phyloP scores from a whole-genome alignment of 345 rosid species.

The Gossypium herbaceum region DNA sequence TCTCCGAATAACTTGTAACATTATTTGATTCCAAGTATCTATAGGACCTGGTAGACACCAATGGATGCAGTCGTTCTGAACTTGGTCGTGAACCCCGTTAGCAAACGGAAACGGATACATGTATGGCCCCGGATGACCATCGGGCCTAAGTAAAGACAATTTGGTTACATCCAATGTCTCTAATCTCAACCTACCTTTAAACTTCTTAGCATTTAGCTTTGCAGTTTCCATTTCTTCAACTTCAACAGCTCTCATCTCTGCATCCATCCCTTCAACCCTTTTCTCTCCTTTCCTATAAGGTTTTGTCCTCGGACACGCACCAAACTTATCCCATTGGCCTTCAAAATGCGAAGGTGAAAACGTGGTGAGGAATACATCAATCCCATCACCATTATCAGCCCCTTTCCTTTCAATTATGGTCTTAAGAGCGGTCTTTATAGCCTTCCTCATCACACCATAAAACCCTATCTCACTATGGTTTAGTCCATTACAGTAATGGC shows the following conservation, averaged over 20 bases:
- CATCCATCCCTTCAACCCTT: slow-evolving; percentile 69
- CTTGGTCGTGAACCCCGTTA: slow-evolving; percentile 59
- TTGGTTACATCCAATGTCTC: slow-evolving; percentile 71
- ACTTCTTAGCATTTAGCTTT: slow-evolving; percentile 25
- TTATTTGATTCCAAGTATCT: slow-evolving; percentile 90
- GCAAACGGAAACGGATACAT: slow-evolving; percentile 78
- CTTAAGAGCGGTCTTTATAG: slow-evolving; percentile 56
- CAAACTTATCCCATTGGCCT: slow-evolving; percentile 90
- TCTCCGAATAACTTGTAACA: slow-evolving; percentile 55
- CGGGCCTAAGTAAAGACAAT: slow-evolving; percentile 65
- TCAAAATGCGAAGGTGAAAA: slow-evolving; percentile 93
- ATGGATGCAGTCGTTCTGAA: slow-evolving; percentile 90
- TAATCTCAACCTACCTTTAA: slow-evolving; percentile 30
- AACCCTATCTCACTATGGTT: slow-evolving; percentile 80
- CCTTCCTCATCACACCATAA: slow-evolving; percentile 67
- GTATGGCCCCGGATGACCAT: slow-evolving; percentile 91
- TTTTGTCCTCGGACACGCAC: slow-evolving; percentile 74
- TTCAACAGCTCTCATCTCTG: slow-evolving; percentile 64
- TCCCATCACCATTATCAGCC: slow-evolving; percentile 17
- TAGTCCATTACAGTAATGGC: slow-evolving; percentile 69
- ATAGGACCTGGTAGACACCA: slow-evolving; percentile 99
- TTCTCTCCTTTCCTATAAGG: slow-evolving; percentile 64
- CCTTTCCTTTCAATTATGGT: slow-evolving; percentile 38
- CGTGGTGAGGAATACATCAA: slow-evolving; percentile 52
- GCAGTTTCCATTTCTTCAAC: slow-evolving; percentile 56